Conservation (phyloP, 2,329 filamentous ascomycete genomes). For the Purpureocillium lavendulum region DNA sequence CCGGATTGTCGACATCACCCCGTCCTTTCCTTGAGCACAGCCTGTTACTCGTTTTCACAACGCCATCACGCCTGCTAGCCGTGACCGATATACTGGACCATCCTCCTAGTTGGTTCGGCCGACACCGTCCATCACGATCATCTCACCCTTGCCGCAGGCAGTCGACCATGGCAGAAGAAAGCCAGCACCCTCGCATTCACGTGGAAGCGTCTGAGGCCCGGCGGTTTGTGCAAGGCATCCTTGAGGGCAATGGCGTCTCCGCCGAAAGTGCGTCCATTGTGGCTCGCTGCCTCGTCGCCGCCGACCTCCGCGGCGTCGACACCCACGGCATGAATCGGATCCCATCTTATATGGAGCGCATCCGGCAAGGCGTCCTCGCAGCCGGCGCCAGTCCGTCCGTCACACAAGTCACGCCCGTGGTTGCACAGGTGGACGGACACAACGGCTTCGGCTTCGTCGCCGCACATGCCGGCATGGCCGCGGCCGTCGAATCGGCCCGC, state of each 20-base stretch:
- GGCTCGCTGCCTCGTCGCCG: constrained; percentile 61
- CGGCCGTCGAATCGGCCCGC: constrained; percentile 58
- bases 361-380: constrained; percentile 62
- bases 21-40: no score
- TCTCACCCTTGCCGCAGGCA: no score
- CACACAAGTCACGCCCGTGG: constrained; percentile 58
- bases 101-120: no score
- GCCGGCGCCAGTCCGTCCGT: constrained; percentile 50
- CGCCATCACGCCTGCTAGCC: no score
- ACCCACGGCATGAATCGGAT: constrained; percentile 72
- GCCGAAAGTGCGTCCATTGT: constrained; percentile 50
- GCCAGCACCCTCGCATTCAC: constrained; percentile 14
- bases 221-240: constrained; percentile 44
- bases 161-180: constrained; percentile 8
- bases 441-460: constrained; percentile 73
- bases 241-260: constrained; percentile 53
- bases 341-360: constrained; percentile 67
- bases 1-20: no score
- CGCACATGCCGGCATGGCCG: constrained; percentile 56
- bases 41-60: no score
- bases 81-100: no score
- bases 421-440: constrained; percentile 56
- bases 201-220: constrained; percentile 30
- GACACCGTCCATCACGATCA: no score
- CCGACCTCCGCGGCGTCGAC: constrained; percentile 71